phyloP scores from a whole-genome alignment of 108 stramenopile genomes.

The Thalassiosira profunda region DNA sequence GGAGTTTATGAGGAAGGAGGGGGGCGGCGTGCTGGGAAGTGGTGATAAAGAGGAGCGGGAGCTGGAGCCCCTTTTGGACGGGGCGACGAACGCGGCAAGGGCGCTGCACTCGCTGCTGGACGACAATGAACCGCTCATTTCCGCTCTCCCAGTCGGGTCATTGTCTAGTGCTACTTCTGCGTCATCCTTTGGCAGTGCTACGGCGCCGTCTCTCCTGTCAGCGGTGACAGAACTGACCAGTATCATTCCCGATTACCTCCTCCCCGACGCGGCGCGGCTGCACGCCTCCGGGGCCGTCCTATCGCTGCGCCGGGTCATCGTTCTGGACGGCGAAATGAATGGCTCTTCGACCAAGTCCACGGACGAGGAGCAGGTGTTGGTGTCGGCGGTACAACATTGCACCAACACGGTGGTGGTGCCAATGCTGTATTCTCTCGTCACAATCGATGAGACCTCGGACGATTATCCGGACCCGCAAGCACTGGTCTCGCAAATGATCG shows the following conservation, averaged over 20 bases:
- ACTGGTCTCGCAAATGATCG: slow-evolving; percentile 31
- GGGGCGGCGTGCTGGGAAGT: background rate
- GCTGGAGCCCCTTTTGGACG: slow-evolving; percentile 23
- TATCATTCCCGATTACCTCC: background rate
- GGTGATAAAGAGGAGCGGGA: background rate
- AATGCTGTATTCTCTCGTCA: slow-evolving; percentile 11
- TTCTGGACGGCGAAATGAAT: background rate
- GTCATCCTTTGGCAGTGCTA: too few species aligned
- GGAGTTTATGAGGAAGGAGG: background rate
- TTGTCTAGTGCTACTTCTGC: too few species aligned
- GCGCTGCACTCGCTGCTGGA: slow-evolving; percentile 73
- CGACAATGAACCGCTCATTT: slow-evolving; percentile 59
- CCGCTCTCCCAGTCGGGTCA: background rate
- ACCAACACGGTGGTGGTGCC: slow-evolving; percentile 19
- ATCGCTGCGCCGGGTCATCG: slow-evolving; percentile 37
- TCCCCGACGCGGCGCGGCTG: slow-evolving; percentile 37
- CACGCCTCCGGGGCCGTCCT: slow-evolving; percentile 61
- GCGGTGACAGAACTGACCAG: slow-evolving; percentile 8
- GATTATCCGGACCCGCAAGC: background rate
- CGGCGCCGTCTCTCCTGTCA: background rate
- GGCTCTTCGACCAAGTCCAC: background rate
- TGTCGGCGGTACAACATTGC: slow-evolving; percentile 9
- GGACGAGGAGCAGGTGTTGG: background rate
- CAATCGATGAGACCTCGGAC: background rate
- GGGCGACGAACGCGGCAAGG: slow-evolving; percentile 52